phyloP scores from a whole-genome alignment of 176 grass and related monocot species.

The Microstegium vimineum region DNA sequence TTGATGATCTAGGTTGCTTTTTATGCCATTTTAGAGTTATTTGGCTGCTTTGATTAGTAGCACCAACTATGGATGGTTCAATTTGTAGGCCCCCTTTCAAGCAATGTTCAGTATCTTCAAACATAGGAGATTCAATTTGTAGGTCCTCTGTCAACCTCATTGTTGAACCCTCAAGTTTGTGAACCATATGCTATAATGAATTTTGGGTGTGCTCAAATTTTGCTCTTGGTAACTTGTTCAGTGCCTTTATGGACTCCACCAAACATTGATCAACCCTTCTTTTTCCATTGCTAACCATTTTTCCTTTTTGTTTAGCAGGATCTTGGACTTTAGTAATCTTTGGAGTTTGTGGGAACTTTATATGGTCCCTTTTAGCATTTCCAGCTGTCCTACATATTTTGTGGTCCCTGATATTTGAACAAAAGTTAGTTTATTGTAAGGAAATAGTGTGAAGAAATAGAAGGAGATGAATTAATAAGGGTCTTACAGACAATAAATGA shows the following conservation, averaged over 20 bases:
- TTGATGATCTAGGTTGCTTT: neutral
- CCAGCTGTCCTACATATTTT: slow-evolving; percentile 22
- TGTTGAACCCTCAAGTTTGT: neutral
- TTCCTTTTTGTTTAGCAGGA: slow-evolving; percentile 30
- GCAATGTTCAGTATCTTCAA: neutral
- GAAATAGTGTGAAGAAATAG: slow-evolving; percentile 13
- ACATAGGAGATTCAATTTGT: neutral
- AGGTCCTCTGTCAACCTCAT: neutral
- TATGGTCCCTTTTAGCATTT: slow-evolving; percentile 42
- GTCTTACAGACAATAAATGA: slow-evolving; percentile 53
- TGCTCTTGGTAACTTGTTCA: neutral
- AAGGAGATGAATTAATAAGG: neutral
- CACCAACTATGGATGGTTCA: neutral
- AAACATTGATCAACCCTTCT: neutral
- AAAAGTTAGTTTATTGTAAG: slow-evolving; percentile 11
- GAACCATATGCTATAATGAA: neutral
- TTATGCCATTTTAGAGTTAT: neutral
- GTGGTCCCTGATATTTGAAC: slow-evolving; percentile 44
- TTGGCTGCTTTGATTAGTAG: neutral
- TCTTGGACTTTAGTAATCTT: slow-evolving; percentile 2
- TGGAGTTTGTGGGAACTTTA: slow-evolving; percentile 46
- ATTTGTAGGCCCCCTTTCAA: neutral
- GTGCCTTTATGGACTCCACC: neutral
- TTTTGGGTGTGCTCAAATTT: neutral
- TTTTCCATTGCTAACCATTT: slow-evolving; percentile 5